Conservation (phyloP, 2,329 filamentous ascomycete genomes). For the Pseudocercospora fijiensis region DNA sequence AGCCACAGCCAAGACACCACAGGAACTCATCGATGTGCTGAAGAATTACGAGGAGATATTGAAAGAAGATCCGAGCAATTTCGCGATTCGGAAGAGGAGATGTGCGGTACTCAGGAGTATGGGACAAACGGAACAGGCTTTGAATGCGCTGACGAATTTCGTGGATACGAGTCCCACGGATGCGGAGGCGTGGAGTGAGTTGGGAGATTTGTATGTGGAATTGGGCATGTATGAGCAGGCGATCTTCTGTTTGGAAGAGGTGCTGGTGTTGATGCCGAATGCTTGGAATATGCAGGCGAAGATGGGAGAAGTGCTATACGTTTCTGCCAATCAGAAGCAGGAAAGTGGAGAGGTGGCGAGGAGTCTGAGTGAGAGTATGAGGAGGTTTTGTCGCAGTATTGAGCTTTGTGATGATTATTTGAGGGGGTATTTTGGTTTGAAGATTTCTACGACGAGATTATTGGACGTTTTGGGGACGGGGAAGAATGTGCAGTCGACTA, state of each 20-base stretch:
- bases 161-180: constrained; percentile 85
- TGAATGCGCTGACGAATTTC: constrained; percentile 69
- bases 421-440: constrained; percentile 88
- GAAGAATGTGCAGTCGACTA: constrained; percentile 34
- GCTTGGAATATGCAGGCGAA: constrained; percentile 96
- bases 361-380: constrained; percentile 69
- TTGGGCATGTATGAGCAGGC: constrained; percentile 80
- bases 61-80: constrained; percentile 70
- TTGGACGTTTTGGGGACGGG: constrained; percentile 30
- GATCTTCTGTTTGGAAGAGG: constrained; percentile 86
- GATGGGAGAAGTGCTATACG: constrained; percentile 77
- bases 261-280: constrained; percentile 80
- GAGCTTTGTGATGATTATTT: constrained; percentile 93
- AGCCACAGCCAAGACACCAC: constrained; percentile 67
- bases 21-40: constrained; percentile 67
- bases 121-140: constrained; percentile 68
- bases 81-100: constrained; percentile 81
- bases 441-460: constrained; percentile 50
- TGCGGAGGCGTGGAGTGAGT: constrained; percentile 88
- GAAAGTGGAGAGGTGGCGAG: constrained; percentile 43
- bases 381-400: constrained; percentile 84
- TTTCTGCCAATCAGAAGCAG: constrained; percentile 51
- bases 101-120: constrained; percentile 76
- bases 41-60: constrained; percentile 76
- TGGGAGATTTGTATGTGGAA: constrained; percentile 79